Evolutionary conservation across 768 basidiomycete species (phyloP), one percentile per base, ranked within the genome.

Genomic region (Cubamyces sp.): DNA sequence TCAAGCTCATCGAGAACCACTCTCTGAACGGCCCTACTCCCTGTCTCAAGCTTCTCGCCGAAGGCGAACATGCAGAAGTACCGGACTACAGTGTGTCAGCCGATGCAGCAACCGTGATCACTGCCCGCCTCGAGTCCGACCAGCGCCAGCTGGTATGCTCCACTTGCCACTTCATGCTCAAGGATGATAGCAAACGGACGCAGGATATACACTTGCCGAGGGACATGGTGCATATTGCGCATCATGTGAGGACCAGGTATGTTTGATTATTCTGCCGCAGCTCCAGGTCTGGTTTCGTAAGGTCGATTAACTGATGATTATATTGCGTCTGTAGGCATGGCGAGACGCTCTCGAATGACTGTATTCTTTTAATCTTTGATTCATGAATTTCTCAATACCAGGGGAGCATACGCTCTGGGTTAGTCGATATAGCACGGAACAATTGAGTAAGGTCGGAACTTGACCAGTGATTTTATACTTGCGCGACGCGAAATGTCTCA

Each of bases 231-330:
- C 16, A 45, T 1, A 16, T 46, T 12, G 54, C 54, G 1, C 54
- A 55, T 11, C 54, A 55, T 15, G 19, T 46, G 54, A 45, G 37
- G 30, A 30, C 54, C 26, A 55, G 43, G 54, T 55, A 21, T 9
- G 34, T 34, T 34, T 9, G 9, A 11, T 34, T 9, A 5, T 11
- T 34, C 34, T 34, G 4, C 34, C 34, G 34, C 34, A 11, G 34
- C 5, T 9, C 34, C 9, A 7, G 4, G 34, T 34, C 9, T 34
- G 9, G 34, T 34, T 34, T 5, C 8, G 34, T 34, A 34, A 5
- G 11, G 11, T 9, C 1, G 34, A 34, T 34, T 5, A 11, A 34
- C 34, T 34, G 34, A 34, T 34, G 34, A n/a, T n/a, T 9, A 34
- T 34, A 1, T 11, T 5, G 5, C 9, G 34, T 34, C 9, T 9